Conservation (phyloP, 345 rosid species). For the Toxicodendron radicans region DNA sequence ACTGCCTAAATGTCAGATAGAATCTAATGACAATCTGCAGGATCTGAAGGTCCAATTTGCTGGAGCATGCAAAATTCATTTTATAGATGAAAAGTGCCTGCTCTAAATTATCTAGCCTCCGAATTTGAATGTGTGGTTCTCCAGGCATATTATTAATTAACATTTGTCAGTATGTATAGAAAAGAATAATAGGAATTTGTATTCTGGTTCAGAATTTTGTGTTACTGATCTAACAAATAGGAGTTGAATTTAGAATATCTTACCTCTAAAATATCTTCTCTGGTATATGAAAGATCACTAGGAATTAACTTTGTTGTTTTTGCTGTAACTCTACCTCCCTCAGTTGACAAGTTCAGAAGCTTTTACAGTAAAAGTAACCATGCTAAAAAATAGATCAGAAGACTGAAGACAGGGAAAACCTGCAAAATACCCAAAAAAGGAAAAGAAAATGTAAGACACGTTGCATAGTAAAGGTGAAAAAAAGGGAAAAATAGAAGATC, state of each 20-base stretch:
- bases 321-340: not conserved
- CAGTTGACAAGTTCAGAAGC: not conserved
- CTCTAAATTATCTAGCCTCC: not conserved
- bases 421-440: constrained; percentile 26
- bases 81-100: not conserved
- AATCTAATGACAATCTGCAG: not conserved
- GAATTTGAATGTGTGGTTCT: not conserved
- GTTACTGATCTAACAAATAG: constrained; percentile 5
- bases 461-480: not conserved
- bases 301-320: not conserved
- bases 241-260: constrained; percentile 24
- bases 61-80: not conserved
- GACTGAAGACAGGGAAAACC: constrained; percentile 34
- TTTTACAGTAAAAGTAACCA: constrained; percentile 19
- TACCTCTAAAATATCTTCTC: constrained; percentile 26
- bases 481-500: not conserved
- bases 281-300: not conserved
- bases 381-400: constrained; percentile 29
- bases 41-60: not conserved
- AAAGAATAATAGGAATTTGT: not conserved
- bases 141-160: not conserved
- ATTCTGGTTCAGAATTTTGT: not conserved
- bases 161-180: not conserved
- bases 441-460: constrained; percentile 9
- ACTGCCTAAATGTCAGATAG: not conserved